Conservation (phyloP, 345 rosid species). For the Psidium guajava region DNA sequence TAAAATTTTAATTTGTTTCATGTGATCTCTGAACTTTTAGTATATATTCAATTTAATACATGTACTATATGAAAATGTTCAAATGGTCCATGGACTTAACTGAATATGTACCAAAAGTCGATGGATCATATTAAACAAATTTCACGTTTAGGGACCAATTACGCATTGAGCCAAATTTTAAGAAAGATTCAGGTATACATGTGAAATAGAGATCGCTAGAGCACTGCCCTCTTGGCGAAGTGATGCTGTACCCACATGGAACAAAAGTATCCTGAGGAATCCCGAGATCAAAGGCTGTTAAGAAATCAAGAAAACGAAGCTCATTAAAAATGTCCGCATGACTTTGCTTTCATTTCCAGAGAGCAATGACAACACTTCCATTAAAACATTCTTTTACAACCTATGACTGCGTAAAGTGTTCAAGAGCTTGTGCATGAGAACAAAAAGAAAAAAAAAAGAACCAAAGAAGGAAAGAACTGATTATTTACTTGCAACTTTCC, state of each 20-base stretch:
- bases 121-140: too few species aligned
- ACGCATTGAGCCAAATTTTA: too few species aligned
- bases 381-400: background rate
- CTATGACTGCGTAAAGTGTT: background rate
- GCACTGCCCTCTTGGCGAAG: background rate
- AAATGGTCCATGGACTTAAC: too few species aligned
- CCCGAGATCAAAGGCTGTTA: background rate
- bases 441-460: too few species aligned
- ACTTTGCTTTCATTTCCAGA: background rate
- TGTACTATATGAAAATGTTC: too few species aligned
- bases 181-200: background rate
- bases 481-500: background rate
- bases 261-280: background rate
- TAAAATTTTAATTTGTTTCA: too few species aligned
- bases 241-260: background rate
- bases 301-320: background rate
- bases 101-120: too few species aligned
- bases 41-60: too few species aligned
- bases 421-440: background rate
- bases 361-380: background rate
- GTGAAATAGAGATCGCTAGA: background rate
- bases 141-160: too few species aligned
- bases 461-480: background rate
- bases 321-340: background rate
- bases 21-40: too few species aligned